Evolutionary conservation across 768 basidiomycete genomes (phyloP), one percentile per base, ranked within the genome.

Genomic region (Boletus vinaceobasis): DNA sequence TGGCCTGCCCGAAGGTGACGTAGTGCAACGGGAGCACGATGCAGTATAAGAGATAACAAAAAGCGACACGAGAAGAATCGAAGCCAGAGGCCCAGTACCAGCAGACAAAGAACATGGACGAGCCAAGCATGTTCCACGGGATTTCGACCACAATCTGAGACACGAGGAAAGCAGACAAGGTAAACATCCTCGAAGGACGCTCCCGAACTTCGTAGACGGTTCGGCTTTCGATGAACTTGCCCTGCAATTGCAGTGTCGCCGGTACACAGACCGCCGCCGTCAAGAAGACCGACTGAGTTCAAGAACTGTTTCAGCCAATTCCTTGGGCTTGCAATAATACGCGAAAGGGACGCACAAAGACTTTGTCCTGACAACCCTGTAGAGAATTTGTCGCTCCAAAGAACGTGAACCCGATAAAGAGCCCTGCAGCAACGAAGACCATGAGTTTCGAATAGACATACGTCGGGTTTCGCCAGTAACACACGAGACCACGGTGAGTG

Each of bases 201-300:
- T 88, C 86, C 36, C 86, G 78, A 48, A 84, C 75, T 59, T 85
- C 82, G 57, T 85, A 87, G 35, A 88, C 70, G 6, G 66, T 73
- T 26, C 85, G 79, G 59, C 77, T 77, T 9, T 71, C 68, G 50
- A 87, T 75, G 70, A 80, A 86, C 35, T 78, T 79, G 9, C 79
- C 74, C 63, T 85, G 84, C 1, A 86, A 71, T 62, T 87, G 84
- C 60, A 84, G 81, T 4, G 78, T 73, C 31, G 85, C 68, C 4
- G 82, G 76, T 1, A 79, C 75, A 64, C 61, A 52, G 26, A 69
- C 42, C 48, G 81, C 73, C 9, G 74, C 75, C 5, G 69, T 69
- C 75, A 84, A 77, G 67, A 78, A 82, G 40, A 83, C 76, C 0
- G 80, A 68, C 81, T 82, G 48, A 2, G 15, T 13, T 19, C 15